A percentile compares a stretch with the other conserved stretches of the same genome.
Evolutionary conservation across 208 protist genomes (phyloP).

Genomic region (Trypanosoma conorhini): DNA sequence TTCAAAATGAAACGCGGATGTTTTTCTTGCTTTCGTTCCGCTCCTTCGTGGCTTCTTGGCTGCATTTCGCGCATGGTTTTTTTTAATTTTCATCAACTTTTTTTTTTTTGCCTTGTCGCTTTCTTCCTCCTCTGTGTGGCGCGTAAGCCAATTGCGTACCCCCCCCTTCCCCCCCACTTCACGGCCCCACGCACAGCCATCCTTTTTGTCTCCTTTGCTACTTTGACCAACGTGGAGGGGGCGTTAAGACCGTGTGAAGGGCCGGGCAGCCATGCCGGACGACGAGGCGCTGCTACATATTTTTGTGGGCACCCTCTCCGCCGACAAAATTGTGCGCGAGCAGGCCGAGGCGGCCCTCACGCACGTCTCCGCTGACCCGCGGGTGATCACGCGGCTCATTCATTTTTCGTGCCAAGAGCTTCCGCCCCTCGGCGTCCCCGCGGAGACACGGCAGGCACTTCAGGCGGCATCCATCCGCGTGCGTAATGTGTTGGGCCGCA

Average conservation of each 20-base stretch:
- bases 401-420: slow-evolving; percentile 39
- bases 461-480: slow-evolving; percentile 68
- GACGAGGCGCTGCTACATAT: slow-evolving; percentile 51
- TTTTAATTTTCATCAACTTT: not conserved
- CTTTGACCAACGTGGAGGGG: not conserved
- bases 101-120: slow-evolving; percentile 1
- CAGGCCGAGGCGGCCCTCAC: slow-evolving; percentile 63
- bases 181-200: not conserved
- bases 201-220: not conserved
- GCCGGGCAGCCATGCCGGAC: not conserved
- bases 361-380: slow-evolving; percentile 48
- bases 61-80: not conserved
- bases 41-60: not conserved
- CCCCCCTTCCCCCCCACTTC: not conserved
- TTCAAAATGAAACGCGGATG: not conserved
- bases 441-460: slow-evolving; percentile 22
- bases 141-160: not conserved
- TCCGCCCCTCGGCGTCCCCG: slow-evolving; percentile 1
- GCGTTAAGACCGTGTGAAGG: not conserved
- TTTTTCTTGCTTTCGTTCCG: not conserved
- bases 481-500: slow-evolving; percentile 71
- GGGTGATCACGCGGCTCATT: slow-evolving; percentile 61
- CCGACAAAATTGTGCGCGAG: slow-evolving; percentile 65
- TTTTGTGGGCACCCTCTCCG: slow-evolving; percentile 61
- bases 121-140: too few relatives aligned